Percentiles rank a stretch among this genome's conserved stretches.
Evolutionary conservation across 768 basidiomycete genomes (phyloP).

Genomic region (Leucogyrophana mollusca): DNA sequence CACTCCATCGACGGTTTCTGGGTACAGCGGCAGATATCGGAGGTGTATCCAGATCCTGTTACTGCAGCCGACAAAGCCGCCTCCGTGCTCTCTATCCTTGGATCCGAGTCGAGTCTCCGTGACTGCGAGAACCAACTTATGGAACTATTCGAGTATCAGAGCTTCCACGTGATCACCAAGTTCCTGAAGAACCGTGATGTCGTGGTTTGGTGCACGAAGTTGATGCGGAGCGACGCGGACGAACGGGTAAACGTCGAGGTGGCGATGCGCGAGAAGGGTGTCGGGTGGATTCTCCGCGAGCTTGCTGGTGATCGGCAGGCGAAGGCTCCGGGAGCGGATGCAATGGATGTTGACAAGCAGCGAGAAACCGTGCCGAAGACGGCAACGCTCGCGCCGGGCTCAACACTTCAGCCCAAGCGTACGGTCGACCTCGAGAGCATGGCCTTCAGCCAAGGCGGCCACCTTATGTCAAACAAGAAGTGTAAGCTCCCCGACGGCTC

Average conservation of each 20-base stretch:
- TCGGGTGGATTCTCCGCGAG: constrained; percentile 93
- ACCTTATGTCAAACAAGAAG: constrained; percentile 98
- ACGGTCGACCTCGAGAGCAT: constrained; percentile 89
- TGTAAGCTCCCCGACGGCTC: constrained; percentile 97
- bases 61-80: constrained; percentile 91
- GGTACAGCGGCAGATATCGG: constrained; percentile 93
- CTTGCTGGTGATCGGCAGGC: constrained; percentile 78
- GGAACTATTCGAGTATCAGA: constrained; percentile 93
- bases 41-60: constrained; percentile 91
- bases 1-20: constrained; percentile 96
- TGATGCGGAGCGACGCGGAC: constrained; percentile 85
- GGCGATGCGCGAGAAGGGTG: constrained; percentile 95
- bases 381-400: constrained; percentile 84
- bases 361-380: constrained; percentile 63
- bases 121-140: constrained; percentile 96
- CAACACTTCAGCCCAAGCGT: constrained; percentile 80
- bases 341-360: constrained; percentile 76
- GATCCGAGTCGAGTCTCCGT: constrained; percentile 82
- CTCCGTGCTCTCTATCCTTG: constrained; percentile 79
- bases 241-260: constrained; percentile 93
- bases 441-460: constrained; percentile 96
- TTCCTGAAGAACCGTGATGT: constrained; percentile 96
- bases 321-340: constrained; percentile 47
- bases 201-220: constrained; percentile 96
- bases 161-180: constrained; percentile 85